Conservation (phyloP, 768 basidiomycete genomes). For the Mrakia hoshinonis region DNA sequence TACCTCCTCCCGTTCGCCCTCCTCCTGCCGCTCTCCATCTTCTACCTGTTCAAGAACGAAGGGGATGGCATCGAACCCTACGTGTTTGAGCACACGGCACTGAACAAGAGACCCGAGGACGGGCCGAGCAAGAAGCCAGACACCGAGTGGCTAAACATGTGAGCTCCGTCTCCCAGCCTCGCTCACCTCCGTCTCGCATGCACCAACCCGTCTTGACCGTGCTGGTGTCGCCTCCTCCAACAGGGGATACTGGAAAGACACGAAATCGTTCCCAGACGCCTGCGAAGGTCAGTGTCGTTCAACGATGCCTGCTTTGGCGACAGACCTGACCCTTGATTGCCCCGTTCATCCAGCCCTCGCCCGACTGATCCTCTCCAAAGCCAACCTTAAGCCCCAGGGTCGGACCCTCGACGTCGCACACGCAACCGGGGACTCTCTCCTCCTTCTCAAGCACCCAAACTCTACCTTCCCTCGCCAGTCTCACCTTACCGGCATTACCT, state of each 20-base stretch:
- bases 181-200: background rate
- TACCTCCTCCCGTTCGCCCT: background rate
- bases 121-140: constrained; percentile 35
- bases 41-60: constrained; percentile 9
- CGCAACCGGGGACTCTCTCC: constrained; percentile 59
- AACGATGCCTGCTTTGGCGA: no score
- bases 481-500: constrained; percentile 53
- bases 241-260: constrained; percentile 42
- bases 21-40: constrained; percentile 7
- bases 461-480: constrained; percentile 46
- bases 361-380: constrained; percentile 47
- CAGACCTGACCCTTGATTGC: background rate
- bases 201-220: background rate
- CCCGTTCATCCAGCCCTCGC: constrained; percentile 46
- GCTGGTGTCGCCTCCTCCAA: background rate
- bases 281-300: constrained; percentile 48
- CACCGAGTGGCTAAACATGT: constrained; percentile 67
- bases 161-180: constrained; percentile 22
- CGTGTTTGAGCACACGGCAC: constrained; percentile 51
- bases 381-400: constrained; percentile 44
- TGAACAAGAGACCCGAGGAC: constrained; percentile 44
- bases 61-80: constrained; percentile 47
- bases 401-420: constrained; percentile 60
- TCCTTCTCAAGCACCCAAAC: constrained; percentile 36
- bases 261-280: constrained; percentile 50